phyloP scores from a whole-genome alignment of 768 basidiomycete species.

The Vishniacozyma victoriae region DNA sequence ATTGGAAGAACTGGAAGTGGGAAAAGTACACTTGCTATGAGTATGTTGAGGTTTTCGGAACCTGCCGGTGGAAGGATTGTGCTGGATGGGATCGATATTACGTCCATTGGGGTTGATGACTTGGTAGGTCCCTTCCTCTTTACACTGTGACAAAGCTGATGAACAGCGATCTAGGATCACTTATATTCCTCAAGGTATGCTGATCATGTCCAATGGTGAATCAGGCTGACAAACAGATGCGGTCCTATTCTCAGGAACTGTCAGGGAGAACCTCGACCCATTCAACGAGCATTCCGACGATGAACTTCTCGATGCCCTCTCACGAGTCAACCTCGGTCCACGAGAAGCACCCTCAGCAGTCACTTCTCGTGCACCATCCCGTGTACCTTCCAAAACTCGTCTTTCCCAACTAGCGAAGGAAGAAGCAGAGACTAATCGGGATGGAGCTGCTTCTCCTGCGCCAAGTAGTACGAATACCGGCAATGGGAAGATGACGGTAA shows the following conservation, averaged over 20 bases:
- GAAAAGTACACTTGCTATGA: conserved; percentile 67
- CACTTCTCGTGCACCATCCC: conserved; percentile 8
- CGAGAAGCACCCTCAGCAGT: conserved; percentile 51
- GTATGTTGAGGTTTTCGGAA: conserved; percentile 76
- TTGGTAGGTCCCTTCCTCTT: conserved; percentile 51
- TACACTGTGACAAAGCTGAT: conserved; percentile 27
- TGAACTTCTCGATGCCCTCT: conserved; percentile 73
- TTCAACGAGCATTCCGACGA: conserved; percentile 67
- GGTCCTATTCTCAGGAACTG: conserved; percentile 66
- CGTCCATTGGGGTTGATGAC: conserved; percentile 75
- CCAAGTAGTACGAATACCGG: not conserved
- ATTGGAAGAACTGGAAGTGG: conserved; percentile 66
- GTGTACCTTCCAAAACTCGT: conserved; percentile 21
- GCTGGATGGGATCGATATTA: conserved; percentile 84
- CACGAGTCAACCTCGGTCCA: conserved; percentile 69
- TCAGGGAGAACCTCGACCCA: conserved; percentile 49
- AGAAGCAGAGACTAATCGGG: not conserved
- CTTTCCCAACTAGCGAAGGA: conserved; percentile 17
- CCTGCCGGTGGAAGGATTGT: conserved; percentile 67
- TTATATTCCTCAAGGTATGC: conserved; percentile 49
- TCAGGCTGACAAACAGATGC: conserved; percentile 3
- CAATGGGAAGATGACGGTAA: conserved; percentile 48
- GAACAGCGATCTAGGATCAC: conserved; percentile 43
- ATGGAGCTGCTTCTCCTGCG: conserved; percentile 5
- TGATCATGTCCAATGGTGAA: not conserved